phyloP scores from a whole-genome alignment of 2,329 filamentous ascomycete species.

The Sporothrix curviconia region DNA sequence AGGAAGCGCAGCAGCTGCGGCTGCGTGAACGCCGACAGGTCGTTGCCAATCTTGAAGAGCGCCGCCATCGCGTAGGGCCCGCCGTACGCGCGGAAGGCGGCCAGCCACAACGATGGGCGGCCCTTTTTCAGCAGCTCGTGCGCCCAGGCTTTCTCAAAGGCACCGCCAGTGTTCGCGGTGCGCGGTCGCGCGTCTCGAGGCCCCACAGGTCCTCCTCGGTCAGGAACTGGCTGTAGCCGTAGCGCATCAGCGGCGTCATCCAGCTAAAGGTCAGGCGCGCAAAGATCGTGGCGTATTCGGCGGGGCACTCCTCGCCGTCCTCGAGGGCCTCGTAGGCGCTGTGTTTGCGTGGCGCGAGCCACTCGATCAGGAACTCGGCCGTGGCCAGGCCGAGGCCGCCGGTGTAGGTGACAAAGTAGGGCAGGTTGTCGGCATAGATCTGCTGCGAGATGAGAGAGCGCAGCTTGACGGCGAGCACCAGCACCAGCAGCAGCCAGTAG shows the following conservation, averaged over 20 bases:
- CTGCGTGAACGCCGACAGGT: constrained; percentile 79
- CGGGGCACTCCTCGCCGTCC: constrained; percentile 60
- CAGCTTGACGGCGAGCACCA: constrained; percentile 73
- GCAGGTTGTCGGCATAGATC: constrained; percentile 55
- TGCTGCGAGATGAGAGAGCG: constrained; percentile 78
- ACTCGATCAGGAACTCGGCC: constrained; percentile 71
- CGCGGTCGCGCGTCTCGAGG: constrained; percentile 71
- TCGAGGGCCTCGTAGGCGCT: constrained; percentile 47
- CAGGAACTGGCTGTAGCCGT: constrained; percentile 83
- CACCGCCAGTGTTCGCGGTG: constrained; percentile 63
- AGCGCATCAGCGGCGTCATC: constrained; percentile 98
- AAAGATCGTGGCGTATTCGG: constrained; percentile 91
- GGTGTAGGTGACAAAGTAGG: constrained; percentile 73
- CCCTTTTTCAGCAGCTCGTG: constrained; percentile 59
- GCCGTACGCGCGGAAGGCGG: constrained; percentile 76
- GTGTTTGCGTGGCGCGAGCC: constrained; percentile 74
- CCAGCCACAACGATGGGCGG: constrained; percentile 80
- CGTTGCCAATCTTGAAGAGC: constrained; percentile 83
- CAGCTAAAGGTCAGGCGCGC: constrained; percentile 90
- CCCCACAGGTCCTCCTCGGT: constrained; percentile 97
- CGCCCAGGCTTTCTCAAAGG: constrained; percentile 70
- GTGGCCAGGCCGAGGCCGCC: constrained; percentile 63
- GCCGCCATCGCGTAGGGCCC: constrained; percentile 75
- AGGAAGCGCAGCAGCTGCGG: constrained; percentile 81
- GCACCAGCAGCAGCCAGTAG: constrained; percentile 83